These are phyloP conservation scores for Mortierella sp. DNA, from an alignment of 371 early-diverging fungal species.

Conservation along the genomic window DNA sequence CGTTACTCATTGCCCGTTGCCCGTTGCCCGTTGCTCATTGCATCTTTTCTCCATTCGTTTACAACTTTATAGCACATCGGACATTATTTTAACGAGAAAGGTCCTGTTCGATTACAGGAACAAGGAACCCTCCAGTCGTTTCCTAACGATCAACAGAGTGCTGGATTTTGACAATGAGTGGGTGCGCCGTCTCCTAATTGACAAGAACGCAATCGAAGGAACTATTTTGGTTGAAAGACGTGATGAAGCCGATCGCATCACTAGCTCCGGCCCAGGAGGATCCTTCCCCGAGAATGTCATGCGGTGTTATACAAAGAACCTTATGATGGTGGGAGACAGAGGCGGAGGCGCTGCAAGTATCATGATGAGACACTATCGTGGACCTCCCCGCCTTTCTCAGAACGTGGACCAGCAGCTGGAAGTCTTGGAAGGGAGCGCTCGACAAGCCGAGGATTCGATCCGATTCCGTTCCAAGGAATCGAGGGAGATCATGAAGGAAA, in stretches of 20 bases:
- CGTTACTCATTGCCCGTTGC: neutral
- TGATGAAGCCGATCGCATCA: conserved; percentile 79
- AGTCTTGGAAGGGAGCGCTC: conserved; percentile 46
- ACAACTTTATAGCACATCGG: conserved; percentile 28
- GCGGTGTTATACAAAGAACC: conserved; percentile 72
- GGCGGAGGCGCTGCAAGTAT: conserved; percentile 51
- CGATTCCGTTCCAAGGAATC: conserved; percentile 26
- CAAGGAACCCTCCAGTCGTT: conserved; percentile 77
- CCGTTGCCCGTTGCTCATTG: neutral
- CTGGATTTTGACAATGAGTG: conserved; percentile 78
- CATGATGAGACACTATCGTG: conserved; percentile 57
- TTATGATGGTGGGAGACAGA: conserved; percentile 76
- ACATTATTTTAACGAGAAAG: conserved; percentile 70
- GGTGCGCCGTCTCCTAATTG: conserved; percentile 84
- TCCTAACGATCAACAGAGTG: conserved; percentile 76
- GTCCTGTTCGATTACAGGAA: conserved; percentile 77
- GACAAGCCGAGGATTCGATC: conserved; percentile 34
- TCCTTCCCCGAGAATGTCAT: conserved; percentile 78
- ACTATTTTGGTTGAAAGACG: conserved; percentile 81
- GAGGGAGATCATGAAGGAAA: conserved; percentile 29
- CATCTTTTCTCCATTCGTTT: neutral
- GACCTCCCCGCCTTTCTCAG: conserved; percentile 62
- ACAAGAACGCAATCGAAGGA: conserved; percentile 79
- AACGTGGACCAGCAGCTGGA: conserved; percentile 59
- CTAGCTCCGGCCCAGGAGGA: conserved; percentile 56